Evolutionary conservation across 2,329 filamentous ascomycete species (phyloP), one percentile per base, ranked within the genome.

Genomic region (Aspergillus piperis): DNA sequence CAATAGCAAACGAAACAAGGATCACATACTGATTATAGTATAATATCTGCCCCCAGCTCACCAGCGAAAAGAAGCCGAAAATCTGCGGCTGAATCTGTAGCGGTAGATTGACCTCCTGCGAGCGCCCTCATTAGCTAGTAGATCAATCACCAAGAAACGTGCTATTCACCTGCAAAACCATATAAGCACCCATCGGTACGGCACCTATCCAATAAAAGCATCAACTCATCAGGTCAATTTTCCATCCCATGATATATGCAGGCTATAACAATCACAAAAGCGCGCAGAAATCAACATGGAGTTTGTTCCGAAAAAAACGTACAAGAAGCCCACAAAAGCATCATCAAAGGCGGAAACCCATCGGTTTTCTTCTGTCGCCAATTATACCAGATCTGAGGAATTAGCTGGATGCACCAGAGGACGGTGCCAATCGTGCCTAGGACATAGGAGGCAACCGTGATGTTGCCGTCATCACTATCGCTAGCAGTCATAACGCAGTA

Each of bases 241-340:
- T 25, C 13, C 8, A 19, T 51, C 21, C 44, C 51, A 49, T 19
- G 17, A 19, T 21, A 57, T 13, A 38, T 23, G 36, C 25, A 38
- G 6, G 23, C 25, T 17, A 19, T n/a, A 10, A 10, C 21, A 15
- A 10, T 13, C 38, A 32, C 38, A 3, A 15, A 57, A 59, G 8
- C 15, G 8, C 15, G 59, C 17, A 39, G 17, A 5, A 38, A 54
- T 2, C 10, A 36, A 15, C 15, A 4, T 2, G 54, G 2, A 30
- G 5, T 13, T 13, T 27, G 7, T 6, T 27, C 27, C 27, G 10
- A 11, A 36, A 11, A 36, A 36, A 36, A 69, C 73, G 51, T 65
- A 75, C 84, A 85, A 32, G 80, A 68, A n/a, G 83, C 85, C 86
- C 86, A 89, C 1, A 88, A 71, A 62, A 88, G 83, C 78, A 88